Percentiles rank a stretch among this genome's conserved stretches.
Conservation (phyloP, 2,329 filamentous ascomycete genomes). For the Sporothrix sp. region DNA sequence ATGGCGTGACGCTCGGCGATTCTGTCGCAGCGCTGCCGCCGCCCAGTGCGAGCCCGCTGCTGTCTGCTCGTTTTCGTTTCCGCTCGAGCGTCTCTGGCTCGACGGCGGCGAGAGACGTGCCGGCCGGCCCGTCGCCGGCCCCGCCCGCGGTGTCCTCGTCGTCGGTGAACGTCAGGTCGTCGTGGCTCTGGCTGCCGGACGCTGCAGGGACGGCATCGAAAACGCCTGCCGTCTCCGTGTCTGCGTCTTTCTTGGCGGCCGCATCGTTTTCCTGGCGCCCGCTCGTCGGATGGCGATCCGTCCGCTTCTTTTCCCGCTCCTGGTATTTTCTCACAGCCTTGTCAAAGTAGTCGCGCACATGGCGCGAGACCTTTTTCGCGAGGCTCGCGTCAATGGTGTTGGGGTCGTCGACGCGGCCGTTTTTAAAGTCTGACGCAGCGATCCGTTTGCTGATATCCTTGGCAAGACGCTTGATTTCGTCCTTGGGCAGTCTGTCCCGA, state of each 20-base stretch:
- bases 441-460: constrained; percentile 76
- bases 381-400: constrained; percentile 65
- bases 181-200: constrained; percentile 9
- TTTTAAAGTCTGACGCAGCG: constrained; percentile 85
- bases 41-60: constrained; percentile 17
- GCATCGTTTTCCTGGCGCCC: too few relatives aligned
- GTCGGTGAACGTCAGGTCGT: constrained; percentile 33
- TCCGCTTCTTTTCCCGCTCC: constrained; percentile 55
- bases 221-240: neutral
- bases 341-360: constrained; percentile 77
- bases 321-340: constrained; percentile 70
- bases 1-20: constrained; percentile 36
- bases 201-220: constrained; percentile 17
- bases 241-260: neutral
- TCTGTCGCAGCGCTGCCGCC: neutral
- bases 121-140: neutral
- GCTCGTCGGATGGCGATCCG: neutral
- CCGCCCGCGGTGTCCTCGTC: constrained; percentile 27
- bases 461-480: constrained; percentile 54
- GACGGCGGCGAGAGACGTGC: constrained; percentile 23
- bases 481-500: constrained; percentile 74
- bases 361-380: constrained; percentile 70
- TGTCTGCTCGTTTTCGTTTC: constrained; percentile 56
- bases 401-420: constrained; percentile 75
- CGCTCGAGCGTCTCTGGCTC: constrained; percentile 40